Conservation (phyloP, 805 yeast genomes). For the Wickerhamomyces queroliae region DNA sequence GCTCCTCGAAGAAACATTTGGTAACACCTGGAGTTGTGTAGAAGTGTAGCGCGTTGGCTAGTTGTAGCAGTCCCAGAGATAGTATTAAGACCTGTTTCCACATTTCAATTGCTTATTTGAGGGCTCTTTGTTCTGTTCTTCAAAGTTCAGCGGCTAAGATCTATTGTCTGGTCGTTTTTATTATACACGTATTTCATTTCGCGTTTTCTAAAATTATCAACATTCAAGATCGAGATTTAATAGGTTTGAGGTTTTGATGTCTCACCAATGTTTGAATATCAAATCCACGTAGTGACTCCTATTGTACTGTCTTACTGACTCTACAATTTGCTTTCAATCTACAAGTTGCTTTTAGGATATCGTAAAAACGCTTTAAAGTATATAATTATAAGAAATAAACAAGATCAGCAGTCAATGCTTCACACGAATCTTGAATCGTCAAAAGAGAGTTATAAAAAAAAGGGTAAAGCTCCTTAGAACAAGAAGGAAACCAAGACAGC, state of each 20-base stretch:
- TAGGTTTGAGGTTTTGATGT: no score
- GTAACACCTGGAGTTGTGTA: constrained; percentile 72
- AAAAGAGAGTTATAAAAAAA: neutral
- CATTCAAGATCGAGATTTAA: no score
- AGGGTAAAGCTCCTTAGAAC: neutral
- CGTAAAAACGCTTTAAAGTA: neutral
- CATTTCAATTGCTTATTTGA: neutral
- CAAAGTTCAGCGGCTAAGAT: no score
- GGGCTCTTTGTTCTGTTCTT: neutral
- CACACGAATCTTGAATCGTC: neutral
- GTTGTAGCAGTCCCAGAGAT: constrained; percentile 1
- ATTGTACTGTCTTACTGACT: no score
- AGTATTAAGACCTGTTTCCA: neutral
- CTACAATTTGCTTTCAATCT: no score
- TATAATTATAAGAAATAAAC: neutral
- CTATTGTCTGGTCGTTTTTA: no score
- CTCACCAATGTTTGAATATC: no score
- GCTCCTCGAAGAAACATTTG: constrained; percentile 79
- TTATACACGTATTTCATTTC: no score
- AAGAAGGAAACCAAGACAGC: constrained; percentile 12
- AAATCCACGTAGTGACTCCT: no score
- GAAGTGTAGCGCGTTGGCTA: constrained; percentile 47
- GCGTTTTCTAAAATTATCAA: no score
- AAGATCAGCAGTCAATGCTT: neutral
- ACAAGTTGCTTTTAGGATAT: no score